Base-by-base conservation (phyloP, 2,329 filamentous ascomycete genomes). In the Aspergillus amoenus region DNA sequence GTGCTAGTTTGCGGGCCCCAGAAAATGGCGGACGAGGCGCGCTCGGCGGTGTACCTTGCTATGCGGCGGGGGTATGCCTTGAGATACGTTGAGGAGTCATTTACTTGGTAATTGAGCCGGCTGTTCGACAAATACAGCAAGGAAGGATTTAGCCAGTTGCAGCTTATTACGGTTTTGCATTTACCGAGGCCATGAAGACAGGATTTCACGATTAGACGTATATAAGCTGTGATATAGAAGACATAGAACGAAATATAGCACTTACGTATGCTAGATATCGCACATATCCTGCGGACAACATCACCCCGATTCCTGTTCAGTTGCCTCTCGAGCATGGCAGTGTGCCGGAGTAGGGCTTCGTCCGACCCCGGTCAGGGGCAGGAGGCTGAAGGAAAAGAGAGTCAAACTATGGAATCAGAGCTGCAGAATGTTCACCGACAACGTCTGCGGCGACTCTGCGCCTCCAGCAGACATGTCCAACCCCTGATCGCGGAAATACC, bases 31-130 rank as follows among this genome's bases (percentile, higher is more conserved):
- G 76, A 80, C 58, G 71, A 80, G 52, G 73, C 75, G 9, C 68
- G 79, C 24, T 71, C 63, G 18, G 73, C 76, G 12, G 74, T 76
- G 52, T 71, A 76, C 51, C 43, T 66, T 9, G 73, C 74, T 8
- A 66, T 73, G 66, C 64, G 64, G 48, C 63, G 68, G 45, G 73
- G 70, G 2, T 68, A 71, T 47, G 50, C 51, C 5, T 63, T 81
- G 9, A 72, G 76, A 49, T 81, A 80, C 62, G 73, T 79, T 40
- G 79, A 81, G 60, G 79, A 81, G 61, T 76, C 73, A 12, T 81
- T 80, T 59, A 73, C 57, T 27, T 73, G 70, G 70, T 73, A 21
- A 3, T 21, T 21, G 21, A 21, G 4, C 21, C 21, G 21, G 21
- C 3, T 21, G 21, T 4, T 21, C 3, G 21, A 21, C 21, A 21